Evolutionary conservation across 805 yeast species (phyloP).

Genomic region (Middelhovenomyces tepae): DNA sequence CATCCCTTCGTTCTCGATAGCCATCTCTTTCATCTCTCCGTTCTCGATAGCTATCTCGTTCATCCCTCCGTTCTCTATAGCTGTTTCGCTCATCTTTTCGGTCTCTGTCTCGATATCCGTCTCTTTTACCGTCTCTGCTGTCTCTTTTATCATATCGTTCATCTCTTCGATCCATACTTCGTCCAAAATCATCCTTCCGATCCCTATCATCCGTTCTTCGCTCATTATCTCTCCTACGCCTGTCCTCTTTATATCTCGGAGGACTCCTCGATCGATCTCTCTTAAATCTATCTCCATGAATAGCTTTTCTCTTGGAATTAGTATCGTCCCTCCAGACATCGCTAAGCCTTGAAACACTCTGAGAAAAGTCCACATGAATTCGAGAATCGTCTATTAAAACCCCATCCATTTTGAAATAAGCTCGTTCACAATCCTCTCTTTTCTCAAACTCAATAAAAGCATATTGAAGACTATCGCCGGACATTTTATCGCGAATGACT

Average conservation of each 20-base stretch:
- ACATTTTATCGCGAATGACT: conserved; percentile 39
- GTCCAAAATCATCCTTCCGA: conserved; percentile 2
- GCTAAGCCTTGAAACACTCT: conserved; percentile 33
- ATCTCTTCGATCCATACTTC: not conserved
- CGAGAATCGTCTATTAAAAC: conserved; percentile 56
- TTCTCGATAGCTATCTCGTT: conserved; percentile 5
- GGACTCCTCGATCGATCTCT: too few relatives aligned
- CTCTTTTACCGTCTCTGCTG: conserved; percentile 3
- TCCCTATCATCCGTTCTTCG: not conserved
- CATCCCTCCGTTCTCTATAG: conserved; percentile 7
- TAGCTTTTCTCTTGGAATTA: conserved; percentile 8
- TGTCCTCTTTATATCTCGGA: too few relatives aligned
- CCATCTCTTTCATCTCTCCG: conserved; percentile 5
- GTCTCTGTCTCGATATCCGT: conserved; percentile 1
- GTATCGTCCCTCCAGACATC: conserved; percentile 20
- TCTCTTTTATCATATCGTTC: conserved; percentile 3
- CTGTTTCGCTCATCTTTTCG: conserved; percentile 1
- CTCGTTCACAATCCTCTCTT: conserved; percentile 46
- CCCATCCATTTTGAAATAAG: conserved; percentile 52
- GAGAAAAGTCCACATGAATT: conserved; percentile 62
- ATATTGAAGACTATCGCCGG: conserved; percentile 46
- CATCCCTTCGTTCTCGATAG: conserved; percentile 2
- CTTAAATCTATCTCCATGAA: conserved; percentile 2
- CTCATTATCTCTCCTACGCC: conserved; percentile 1
- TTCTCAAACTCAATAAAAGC: conserved; percentile 53